Evolutionary conservation across 106 monocot species (phyloP).

Genomic region (Dendrobium officinale): DNA sequence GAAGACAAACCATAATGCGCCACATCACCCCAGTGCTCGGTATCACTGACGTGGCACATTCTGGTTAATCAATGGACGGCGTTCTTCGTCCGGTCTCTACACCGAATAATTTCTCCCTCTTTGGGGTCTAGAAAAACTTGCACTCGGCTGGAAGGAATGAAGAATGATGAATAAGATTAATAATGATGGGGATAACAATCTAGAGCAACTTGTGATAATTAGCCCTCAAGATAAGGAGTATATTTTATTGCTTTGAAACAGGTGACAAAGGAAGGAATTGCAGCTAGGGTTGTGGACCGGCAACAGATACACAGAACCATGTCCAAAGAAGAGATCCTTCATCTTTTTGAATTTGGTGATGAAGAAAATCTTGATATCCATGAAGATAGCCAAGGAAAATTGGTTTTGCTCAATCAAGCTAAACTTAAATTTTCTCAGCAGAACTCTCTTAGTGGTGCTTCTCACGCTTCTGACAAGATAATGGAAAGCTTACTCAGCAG

Average conservation of each 20-base stretch:
- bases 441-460: neutral
- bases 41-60: no score
- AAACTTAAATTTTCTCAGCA: constrained; percentile 6
- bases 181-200: neutral
- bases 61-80: no score
- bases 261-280: constrained; percentile 97
- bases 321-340: constrained; percentile 91
- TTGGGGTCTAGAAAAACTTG: no score
- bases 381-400: constrained; percentile 25
- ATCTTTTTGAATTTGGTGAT: constrained; percentile 93
- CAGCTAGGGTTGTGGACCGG: constrained; percentile 94
- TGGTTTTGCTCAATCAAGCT: constrained; percentile 12
- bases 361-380: constrained; percentile 53
- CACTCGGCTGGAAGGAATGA: no score
- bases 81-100: no score
- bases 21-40: no score
- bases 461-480: constrained; percentile 48
- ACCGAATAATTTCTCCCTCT: no score
- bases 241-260: constrained; percentile 19
- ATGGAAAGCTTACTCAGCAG: constrained; percentile 61
- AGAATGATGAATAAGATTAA: no score
- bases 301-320: constrained; percentile 92
- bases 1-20: no score
- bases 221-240: neutral
- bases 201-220: neutral